Percentiles rank a stretch among this genome's conserved stretches.
These are phyloP conservation scores for Pythium aquatile DNA, from an alignment of 352 stramenopile genomes.

Conservation along the genomic window DNA sequence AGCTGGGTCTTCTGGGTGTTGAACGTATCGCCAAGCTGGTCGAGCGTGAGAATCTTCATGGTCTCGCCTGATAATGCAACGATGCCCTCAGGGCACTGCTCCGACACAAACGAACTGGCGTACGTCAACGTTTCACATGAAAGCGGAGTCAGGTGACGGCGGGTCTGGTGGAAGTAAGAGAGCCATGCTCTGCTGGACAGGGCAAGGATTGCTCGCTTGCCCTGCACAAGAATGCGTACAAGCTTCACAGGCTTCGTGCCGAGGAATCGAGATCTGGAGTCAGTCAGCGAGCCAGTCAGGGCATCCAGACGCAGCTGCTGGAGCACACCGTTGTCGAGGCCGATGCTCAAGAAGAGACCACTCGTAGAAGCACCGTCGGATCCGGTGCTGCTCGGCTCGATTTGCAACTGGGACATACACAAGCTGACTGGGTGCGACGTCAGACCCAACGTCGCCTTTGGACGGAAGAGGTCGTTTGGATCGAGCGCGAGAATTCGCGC, in stretches of 20 bases:
- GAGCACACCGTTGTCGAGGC: conserved; percentile 95
- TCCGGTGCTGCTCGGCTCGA: conserved; percentile 54
- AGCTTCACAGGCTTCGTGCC: conserved; percentile 94
- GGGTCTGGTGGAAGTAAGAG: conserved; percentile 90
- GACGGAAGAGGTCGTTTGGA: conserved; percentile 87
- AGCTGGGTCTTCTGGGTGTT: conserved; percentile 95
- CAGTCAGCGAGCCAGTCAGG: conserved; percentile 78
- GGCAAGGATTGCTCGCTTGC: conserved; percentile 91
- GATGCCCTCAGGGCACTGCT: conserved; percentile 96
- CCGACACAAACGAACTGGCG: conserved; percentile 95
- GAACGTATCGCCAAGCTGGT: conserved; percentile 95
- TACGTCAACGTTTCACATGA: conserved; percentile 95
- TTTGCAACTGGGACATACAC: conserved; percentile 76
- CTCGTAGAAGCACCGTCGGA: conserved; percentile 56
- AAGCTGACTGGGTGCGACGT: conserved; percentile 83
- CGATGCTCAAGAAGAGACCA: conserved; percentile 82
- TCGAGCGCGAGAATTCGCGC: conserved; percentile 95
- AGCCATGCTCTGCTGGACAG: conserved; percentile 96
- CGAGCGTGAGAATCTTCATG: conserved; percentile 97
- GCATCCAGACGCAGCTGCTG: conserved; percentile 91
- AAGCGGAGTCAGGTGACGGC: conserved; percentile 92
- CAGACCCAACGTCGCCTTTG: conserved; percentile 81
- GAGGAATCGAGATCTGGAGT: conserved; percentile 93
- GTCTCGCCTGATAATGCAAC: conserved; percentile 95
- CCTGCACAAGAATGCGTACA: conserved; percentile 90